These are phyloP conservation scores for Lachnellula hyalina DNA, from an alignment of 2,329 filamentous ascomycete genomes.

Conservation along the genomic window DNA sequence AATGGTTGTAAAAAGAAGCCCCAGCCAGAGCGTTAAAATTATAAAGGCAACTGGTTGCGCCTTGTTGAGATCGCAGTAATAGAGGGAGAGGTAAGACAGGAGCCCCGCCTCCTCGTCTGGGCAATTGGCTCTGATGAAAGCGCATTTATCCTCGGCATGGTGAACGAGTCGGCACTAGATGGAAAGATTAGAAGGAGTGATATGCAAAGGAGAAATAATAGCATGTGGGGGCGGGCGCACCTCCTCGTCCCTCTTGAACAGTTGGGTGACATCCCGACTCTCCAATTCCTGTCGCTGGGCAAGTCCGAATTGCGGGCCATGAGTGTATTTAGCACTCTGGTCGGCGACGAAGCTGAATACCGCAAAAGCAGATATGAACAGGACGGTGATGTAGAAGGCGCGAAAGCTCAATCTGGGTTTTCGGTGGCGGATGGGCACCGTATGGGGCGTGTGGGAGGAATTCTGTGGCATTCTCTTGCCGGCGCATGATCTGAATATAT, in stretches of 20 bases:
- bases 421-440: slow-evolving; percentile 13
- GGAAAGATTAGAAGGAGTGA: neutral
- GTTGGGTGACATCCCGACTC: slow-evolving; percentile 18
- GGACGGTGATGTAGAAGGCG: slow-evolving; percentile 30
- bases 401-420: slow-evolving; percentile 27
- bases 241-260: slow-evolving; percentile 30
- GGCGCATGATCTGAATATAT: slow-evolving; percentile 18
- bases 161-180: slow-evolving; percentile 76
- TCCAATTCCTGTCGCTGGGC: slow-evolving; percentile 25
- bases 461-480: slow-evolving; percentile 18
- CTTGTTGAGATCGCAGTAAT: slow-evolving; percentile 73
- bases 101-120: slow-evolving; percentile 85
- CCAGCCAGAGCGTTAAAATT: slow-evolving; percentile 76
- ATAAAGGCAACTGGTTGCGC: slow-evolving; percentile 73
- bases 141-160: slow-evolving; percentile 72
- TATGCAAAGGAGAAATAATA: neutral
- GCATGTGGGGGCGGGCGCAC: slow-evolving; percentile 13
- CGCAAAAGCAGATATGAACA: slow-evolving; percentile 27
- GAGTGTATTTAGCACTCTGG: slow-evolving; percentile 25
- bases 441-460: slow-evolving; percentile 16
- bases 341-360: slow-evolving; percentile 28
- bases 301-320: slow-evolving; percentile 26
- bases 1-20: slow-evolving; percentile 89
- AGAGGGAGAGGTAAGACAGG: slow-evolving; percentile 80
- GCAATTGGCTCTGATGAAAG: slow-evolving; percentile 78